A percentile compares a stretch with the other conserved stretches of the same genome.
These are phyloP conservation scores for Scedosporium aurantiacum DNA, from an alignment of 2,329 filamentous ascomycete species.

Conservation along the genomic window DNA sequence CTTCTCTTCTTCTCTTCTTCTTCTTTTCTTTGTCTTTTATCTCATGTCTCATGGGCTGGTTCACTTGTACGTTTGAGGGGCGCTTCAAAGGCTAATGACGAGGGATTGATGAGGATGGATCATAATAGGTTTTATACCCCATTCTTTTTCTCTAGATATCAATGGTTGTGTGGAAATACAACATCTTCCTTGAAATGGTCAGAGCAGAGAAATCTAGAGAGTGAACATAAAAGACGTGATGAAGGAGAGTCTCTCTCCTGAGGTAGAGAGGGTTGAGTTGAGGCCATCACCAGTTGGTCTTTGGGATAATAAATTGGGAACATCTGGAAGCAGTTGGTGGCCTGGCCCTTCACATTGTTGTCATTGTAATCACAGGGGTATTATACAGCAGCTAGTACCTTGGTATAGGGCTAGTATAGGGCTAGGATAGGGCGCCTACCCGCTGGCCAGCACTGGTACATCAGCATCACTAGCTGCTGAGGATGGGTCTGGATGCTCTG, in stretches of 20 bases:
- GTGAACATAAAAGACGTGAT: neutral
- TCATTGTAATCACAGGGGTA: too few species aligned
- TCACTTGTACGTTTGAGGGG: neutral
- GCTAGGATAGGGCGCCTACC: too few species aligned
- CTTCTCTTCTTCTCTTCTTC: constrained; percentile 1
- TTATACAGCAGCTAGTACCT: too few species aligned
- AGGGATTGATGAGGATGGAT: neutral
- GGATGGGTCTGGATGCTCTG: too few species aligned
- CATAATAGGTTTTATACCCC: constrained; percentile 1
- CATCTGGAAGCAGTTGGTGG: too few species aligned
- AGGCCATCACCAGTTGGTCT: too few species aligned
- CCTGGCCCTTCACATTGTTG: too few species aligned
- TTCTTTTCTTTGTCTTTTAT: neutral
- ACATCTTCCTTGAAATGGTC: neutral
- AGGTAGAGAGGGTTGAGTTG: neutral
- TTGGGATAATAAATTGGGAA: too few species aligned
- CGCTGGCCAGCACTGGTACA: too few species aligned
- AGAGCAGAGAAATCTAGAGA: neutral
- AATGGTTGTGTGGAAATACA: neutral
- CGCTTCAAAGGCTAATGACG: neutral
- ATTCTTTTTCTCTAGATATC: neutral
- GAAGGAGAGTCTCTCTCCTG: too few species aligned
- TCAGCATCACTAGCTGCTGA: too few species aligned
- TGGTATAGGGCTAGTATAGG: too few species aligned
- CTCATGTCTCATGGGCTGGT: neutral